Percentiles rank a stretch among this genome's conserved stretches.
These are phyloP conservation scores for Geotrichum restrictum DNA, from an alignment of 1,139 yeast genomes.

Conservation along the genomic window DNA sequence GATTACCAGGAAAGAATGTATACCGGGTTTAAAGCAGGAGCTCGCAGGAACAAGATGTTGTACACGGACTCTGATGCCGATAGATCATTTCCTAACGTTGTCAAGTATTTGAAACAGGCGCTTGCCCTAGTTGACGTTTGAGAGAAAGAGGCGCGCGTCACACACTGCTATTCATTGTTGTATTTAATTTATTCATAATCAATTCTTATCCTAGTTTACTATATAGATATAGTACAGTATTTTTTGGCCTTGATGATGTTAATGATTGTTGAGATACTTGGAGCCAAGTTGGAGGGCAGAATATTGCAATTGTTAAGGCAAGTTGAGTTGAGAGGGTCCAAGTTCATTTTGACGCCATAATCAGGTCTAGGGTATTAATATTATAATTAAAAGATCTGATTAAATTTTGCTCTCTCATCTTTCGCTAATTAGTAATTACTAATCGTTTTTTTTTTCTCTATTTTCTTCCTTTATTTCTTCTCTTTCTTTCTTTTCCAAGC, in stretches of 20 bases:
- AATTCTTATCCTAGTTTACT: not conserved
- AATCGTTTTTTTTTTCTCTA: too few species aligned
- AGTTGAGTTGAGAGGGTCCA: too few species aligned
- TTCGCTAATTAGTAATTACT: too few species aligned
- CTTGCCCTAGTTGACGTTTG: not conserved
- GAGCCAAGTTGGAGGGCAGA: not conserved
- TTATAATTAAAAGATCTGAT: too few species aligned
- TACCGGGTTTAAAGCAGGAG: conserved; percentile 4
- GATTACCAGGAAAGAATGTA: conserved; percentile 15
- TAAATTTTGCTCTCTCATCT: too few species aligned
- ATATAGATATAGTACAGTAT: too few species aligned
- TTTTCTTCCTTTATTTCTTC: too few species aligned
- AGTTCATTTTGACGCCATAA: too few species aligned
- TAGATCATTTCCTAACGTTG: not conserved
- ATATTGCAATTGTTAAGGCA: too few species aligned
- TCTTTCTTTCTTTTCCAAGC: too few species aligned
- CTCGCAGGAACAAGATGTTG: conserved; percentile 8
- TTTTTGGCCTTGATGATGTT: not conserved
- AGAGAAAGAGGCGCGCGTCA: too few species aligned
- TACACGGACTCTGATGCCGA: conserved; percentile 12
- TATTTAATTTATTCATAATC: not conserved
- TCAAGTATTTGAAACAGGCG: conserved; percentile 6
- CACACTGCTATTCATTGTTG: not conserved
- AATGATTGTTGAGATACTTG: not conserved
- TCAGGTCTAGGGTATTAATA: too few species aligned